Conservation (phyloP, 768 basidiomycete genomes). For the Suillus alpinus region DNA sequence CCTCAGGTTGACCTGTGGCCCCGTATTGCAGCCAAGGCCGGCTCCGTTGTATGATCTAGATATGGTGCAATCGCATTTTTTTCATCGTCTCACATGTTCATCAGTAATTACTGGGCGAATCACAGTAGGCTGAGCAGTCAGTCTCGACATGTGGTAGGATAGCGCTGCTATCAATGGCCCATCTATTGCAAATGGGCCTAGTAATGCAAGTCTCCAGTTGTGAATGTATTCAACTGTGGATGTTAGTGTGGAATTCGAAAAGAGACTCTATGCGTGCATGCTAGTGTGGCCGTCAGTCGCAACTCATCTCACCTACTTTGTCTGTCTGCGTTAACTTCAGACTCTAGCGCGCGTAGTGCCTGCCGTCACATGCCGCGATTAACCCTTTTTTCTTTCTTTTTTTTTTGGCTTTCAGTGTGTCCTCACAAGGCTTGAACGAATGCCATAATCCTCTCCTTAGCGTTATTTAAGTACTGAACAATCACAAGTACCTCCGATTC, state of each 20-base stretch:
- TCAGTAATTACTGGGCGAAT: neutral
- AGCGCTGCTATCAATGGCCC: neutral
- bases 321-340: neutral
- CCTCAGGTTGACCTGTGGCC: conserved; percentile 94
- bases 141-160: neutral
- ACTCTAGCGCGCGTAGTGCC: neutral
- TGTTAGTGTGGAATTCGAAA: neutral
- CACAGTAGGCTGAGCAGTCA: neutral
- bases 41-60: conserved; percentile 84
- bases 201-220: neutral
- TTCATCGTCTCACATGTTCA: neutral
- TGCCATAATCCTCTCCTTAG: neutral
- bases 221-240: neutral
- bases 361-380: neutral
- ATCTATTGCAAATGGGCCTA: neutral
- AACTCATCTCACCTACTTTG: neutral
- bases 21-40: conserved; percentile 98
- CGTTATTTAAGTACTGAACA: neutral
- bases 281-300: neutral
- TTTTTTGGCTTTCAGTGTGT: neutral
- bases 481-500: neutral
- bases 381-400: neutral
- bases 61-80: conserved; percentile 1
- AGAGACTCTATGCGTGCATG: neutral
- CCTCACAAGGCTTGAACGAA: neutral